These are phyloP conservation scores for Syzygium grande DNA, from an alignment of 345 rosid genomes.

Conservation along the genomic window DNA sequence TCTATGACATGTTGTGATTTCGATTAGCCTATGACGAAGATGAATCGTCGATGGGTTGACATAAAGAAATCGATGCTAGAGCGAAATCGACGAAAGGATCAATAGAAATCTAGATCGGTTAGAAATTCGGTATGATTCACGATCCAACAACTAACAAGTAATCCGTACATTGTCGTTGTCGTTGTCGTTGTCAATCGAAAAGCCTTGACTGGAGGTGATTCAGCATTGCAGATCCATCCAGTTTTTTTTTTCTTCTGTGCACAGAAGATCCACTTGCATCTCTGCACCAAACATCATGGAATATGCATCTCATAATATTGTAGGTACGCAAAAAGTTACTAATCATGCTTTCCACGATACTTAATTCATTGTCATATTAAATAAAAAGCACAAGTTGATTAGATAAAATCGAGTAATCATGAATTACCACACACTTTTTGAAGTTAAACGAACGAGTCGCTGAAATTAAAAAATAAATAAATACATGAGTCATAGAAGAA, in stretches of 20 bases:
- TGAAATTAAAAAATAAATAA: not conserved
- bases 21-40: not conserved
- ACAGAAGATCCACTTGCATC: too few relatives aligned
- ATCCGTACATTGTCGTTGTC: not conserved
- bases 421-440: not conserved
- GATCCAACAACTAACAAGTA: not conserved
- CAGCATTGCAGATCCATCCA: not conserved
- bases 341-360: not conserved
- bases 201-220: not conserved
- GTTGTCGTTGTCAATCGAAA: not conserved
- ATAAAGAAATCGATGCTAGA: not conserved
- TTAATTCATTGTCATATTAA: too few relatives aligned
- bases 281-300: too few relatives aligned
- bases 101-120: not conserved
- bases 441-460: not conserved
- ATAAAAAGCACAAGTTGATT: not conserved
- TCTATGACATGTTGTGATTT: not conserved
- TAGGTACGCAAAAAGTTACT: not conserved
- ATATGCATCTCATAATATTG: too few relatives aligned
- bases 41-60: not conserved
- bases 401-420: not conserved
- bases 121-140: not conserved
- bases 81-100: not conserved
- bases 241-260: not conserved
- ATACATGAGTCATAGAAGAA: not conserved